Conservation (phyloP, 164 flowering plant species). For the Magnolia officinalis region DNA sequence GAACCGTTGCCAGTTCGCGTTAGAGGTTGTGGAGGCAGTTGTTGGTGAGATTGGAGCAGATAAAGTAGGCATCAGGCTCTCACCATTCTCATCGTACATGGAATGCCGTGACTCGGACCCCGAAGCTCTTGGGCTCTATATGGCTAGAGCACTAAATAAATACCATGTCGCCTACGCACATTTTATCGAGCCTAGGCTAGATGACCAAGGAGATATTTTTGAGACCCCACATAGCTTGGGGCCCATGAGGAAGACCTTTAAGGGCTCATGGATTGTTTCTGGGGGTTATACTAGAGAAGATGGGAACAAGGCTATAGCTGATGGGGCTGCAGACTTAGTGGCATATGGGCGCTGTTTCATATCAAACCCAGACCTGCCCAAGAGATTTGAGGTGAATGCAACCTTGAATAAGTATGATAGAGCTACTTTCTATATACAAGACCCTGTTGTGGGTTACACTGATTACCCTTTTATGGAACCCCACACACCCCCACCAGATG, state of each 20-base stretch:
- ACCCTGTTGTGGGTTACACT: constrained; percentile 35
- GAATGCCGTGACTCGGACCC: constrained; percentile 52
- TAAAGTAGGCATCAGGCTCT: constrained; percentile 7
- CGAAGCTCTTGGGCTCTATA: constrained; percentile 41
- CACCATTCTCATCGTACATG: constrained; percentile 10
- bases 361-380: constrained; percentile 41
- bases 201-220: constrained; percentile 18
- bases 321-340: constrained; percentile 29
- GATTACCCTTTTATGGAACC: constrained; percentile 34
- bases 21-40: constrained; percentile 8
- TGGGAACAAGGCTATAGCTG: constrained; percentile 36
- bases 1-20: constrained; percentile 5
- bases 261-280: constrained; percentile 39
- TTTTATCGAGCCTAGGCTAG: constrained; percentile 46
- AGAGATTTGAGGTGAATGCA: constrained; percentile 33
- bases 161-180: constrained; percentile 39
- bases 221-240: constrained; percentile 32
- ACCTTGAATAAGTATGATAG: constrained; percentile 30
- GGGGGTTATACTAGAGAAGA: constrained; percentile 46
- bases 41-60: constrained; percentile 8
- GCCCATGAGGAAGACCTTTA: constrained; percentile 48
- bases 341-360: constrained; percentile 35
- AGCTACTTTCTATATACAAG: constrained; percentile 28
- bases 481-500: too few species aligned
- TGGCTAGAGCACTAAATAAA: constrained; percentile 43